Conservation (phyloP, 495 filamentous ascomycete species). For the Talaromyces wortmannii region DNA sequence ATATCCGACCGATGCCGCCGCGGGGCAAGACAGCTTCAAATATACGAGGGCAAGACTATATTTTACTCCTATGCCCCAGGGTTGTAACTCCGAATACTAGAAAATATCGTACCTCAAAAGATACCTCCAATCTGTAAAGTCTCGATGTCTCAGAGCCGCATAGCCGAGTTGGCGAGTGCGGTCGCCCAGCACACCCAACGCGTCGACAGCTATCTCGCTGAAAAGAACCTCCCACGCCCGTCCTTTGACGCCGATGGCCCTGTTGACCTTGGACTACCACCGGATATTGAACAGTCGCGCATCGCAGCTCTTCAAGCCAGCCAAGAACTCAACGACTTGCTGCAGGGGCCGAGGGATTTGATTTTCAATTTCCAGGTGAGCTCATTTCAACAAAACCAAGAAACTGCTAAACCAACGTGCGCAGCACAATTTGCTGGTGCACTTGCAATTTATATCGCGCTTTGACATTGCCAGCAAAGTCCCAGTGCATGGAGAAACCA, state of each 20-base stretch:
- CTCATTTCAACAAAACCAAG: not conserved
- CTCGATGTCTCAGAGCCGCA: conserved; percentile 2
- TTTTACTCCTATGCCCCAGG: too few species aligned
- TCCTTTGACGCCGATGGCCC: conserved; percentile 12
- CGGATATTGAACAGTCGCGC: conserved; percentile 10
- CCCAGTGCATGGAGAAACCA: conserved; percentile 29
- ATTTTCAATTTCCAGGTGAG: conserved; percentile 4
- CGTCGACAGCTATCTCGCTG: conserved; percentile 8
- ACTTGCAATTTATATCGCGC: conserved; percentile 22
- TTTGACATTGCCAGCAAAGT: conserved; percentile 21
- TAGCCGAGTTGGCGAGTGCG: conserved; percentile 8
- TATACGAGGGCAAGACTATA: too few species aligned
- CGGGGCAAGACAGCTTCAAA: too few species aligned
- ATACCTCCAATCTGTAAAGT: too few species aligned
- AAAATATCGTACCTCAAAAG: too few species aligned
- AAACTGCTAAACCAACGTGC: too few species aligned
- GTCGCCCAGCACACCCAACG: conserved; percentile 8
- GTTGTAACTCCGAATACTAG: too few species aligned
- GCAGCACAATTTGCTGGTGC: conserved; percentile 7
- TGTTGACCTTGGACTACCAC: conserved; percentile 7
- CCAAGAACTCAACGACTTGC: conserved; percentile 12
- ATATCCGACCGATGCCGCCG: too few species aligned
- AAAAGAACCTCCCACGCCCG: conserved; percentile 7
- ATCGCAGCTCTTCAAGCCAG: conserved; percentile 7
- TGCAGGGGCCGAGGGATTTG: conserved; percentile 9